Conservation (phyloP, 495 filamentous ascomycete species). For the Penicillium cataractarum region DNA sequence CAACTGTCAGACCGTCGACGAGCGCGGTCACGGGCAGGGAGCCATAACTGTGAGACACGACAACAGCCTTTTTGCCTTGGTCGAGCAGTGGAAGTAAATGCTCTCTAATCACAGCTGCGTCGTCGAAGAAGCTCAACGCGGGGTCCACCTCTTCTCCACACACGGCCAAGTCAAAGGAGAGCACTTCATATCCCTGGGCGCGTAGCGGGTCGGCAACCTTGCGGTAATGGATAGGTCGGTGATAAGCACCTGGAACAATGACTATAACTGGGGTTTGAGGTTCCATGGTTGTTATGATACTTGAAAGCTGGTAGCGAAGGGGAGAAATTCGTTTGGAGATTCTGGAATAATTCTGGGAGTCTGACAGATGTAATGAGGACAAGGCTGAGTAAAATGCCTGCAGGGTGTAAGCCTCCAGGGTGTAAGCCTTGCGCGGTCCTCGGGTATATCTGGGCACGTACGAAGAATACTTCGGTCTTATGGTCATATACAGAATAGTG, state of each 20-base stretch:
- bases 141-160: slow-evolving; percentile 14
- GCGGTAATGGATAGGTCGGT: slow-evolving; percentile 20
- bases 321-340: background rate
- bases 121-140: slow-evolving; percentile 11
- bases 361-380: background rate
- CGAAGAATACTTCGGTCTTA: background rate
- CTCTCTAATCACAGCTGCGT: slow-evolving; percentile 10
- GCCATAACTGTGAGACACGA: slow-evolving; percentile 24
- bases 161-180: slow-evolving; percentile 8
- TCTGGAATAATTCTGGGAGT: background rate
- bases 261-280: slow-evolving; percentile 21
- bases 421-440: background rate
- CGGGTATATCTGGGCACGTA: slow-evolving; percentile 4
- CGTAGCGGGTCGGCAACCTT: slow-evolving; percentile 13
- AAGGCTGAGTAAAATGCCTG: background rate
- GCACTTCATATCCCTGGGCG: slow-evolving; percentile 18
- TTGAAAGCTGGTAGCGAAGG: background rate
- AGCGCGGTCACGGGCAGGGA: slow-evolving; percentile 10
- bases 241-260: slow-evolving; percentile 22
- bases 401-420: background rate
- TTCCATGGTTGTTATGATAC: background rate
- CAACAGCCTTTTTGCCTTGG: slow-evolving; percentile 15
- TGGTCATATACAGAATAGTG: background rate
- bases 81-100: slow-evolving; percentile 17
- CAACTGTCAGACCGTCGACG: slow-evolving; percentile 12